These are phyloP conservation scores for Gossypium bickii DNA, from an alignment of 345 rosid species.

Conservation along the genomic window DNA sequence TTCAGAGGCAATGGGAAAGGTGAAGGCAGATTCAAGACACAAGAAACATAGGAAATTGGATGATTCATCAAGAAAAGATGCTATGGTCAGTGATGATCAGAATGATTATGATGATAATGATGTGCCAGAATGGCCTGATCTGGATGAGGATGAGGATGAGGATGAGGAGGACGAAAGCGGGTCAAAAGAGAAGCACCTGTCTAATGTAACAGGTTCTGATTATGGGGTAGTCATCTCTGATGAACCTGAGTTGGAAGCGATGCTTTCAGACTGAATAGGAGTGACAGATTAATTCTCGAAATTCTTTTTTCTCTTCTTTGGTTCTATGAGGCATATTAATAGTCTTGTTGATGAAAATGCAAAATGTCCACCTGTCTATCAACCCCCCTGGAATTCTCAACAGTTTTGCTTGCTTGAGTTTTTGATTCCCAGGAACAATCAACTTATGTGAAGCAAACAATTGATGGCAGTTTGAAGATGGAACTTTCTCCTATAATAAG, in stretches of 20 bases:
- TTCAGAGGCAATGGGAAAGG: slow-evolving; percentile 41
- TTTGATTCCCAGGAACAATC: not conserved
- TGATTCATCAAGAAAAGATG: slow-evolving; percentile 30
- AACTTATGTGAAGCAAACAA: not conserved
- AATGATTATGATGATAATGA: slow-evolving; percentile 42
- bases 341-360: not conserved
- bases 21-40: slow-evolving; percentile 27
- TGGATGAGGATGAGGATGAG: slow-evolving; percentile 37
- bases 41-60: slow-evolving; percentile 50
- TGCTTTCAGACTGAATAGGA: slow-evolving; percentile 62
- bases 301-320: not conserved
- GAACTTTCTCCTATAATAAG: not conserved
- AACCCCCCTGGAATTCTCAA: not conserved
- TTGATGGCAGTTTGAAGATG: not conserved
- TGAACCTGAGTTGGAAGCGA: slow-evolving; percentile 77
- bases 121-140: slow-evolving; percentile 57
- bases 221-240: slow-evolving; percentile 49
- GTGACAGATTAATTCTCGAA: not conserved
- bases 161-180: slow-evolving; percentile 56
- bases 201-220: slow-evolving; percentile 51
- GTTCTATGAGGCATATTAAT: not conserved
- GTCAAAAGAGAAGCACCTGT: slow-evolving; percentile 33
- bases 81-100: slow-evolving; percentile 33
- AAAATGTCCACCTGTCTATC: slow-evolving; percentile 14
- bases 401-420: not conserved